Percentiles rank a stretch among this genome's conserved stretches.
These are phyloP conservation scores for Eimeria zaria DNA, from an alignment of 169 alveolate genomes.

Conservation along the genomic window DNA sequence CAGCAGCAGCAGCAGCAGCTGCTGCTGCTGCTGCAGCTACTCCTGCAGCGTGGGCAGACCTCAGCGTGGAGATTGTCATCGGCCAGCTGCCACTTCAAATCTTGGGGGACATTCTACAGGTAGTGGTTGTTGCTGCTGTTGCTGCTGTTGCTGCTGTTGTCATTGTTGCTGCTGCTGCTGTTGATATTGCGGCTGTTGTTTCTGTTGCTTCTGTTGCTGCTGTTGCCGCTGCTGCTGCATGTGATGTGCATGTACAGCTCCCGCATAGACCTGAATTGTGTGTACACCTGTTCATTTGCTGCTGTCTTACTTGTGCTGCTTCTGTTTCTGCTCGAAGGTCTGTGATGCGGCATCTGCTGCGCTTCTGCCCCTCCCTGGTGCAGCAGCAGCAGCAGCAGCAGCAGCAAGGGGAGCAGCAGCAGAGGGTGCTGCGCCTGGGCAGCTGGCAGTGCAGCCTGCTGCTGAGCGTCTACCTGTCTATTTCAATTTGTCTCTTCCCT, in stretches of 20 bases:
- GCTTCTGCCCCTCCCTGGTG: not conserved
- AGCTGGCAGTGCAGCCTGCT: not conserved
- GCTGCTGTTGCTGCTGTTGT: conserved; percentile 21
- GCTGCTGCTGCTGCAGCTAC: conserved; percentile 41
- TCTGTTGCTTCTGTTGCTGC: not conserved
- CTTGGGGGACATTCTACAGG: not conserved
- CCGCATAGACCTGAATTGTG: not conserved
- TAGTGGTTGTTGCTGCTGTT: not conserved
- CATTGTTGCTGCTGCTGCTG: not conserved
- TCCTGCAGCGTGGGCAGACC: not conserved
- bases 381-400: conserved; percentile 1
- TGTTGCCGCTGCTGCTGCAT: not conserved
- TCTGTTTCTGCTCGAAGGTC: not conserved
- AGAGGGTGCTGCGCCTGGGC: conserved; percentile 31
- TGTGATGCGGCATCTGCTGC: not conserved
- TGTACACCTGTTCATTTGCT: not conserved
- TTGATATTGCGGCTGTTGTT: not conserved
- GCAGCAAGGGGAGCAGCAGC: conserved; percentile 10
- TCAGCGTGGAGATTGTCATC: conserved; percentile 8
- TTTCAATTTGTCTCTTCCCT: not conserved
- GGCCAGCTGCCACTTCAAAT: conserved; percentile 17
- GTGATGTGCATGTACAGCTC: not conserved
- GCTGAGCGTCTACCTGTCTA: conserved; percentile 8
- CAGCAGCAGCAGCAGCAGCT: not conserved
- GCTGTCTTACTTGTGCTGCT: not conserved